Conservation (phyloP, 768 basidiomycete species). For the Leccinum rimulosum region DNA sequence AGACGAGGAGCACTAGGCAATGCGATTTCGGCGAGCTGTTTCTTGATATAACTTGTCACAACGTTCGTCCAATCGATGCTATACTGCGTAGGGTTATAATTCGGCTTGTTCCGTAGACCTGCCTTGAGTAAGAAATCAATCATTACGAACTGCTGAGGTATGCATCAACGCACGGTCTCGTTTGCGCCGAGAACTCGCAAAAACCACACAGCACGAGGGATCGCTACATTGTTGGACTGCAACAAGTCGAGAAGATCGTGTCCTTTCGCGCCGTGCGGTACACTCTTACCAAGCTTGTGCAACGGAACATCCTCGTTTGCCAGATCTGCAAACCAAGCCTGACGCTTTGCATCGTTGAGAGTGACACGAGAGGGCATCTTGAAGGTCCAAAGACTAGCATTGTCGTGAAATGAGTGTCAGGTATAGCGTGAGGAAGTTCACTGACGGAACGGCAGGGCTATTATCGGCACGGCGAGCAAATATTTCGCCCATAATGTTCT, state of each 20-base stretch:
- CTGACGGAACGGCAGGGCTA: slow-evolving; percentile 63
- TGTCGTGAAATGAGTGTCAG: background rate
- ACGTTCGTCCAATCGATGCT: slow-evolving; percentile 84
- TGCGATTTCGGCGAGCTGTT: slow-evolving; percentile 74
- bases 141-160: background rate
- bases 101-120: slow-evolving; percentile 71
- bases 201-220: slow-evolving; percentile 85
- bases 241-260: slow-evolving; percentile 79
- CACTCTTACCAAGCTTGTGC: slow-evolving; percentile 77
- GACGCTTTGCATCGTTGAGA: slow-evolving; percentile 73
- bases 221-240: slow-evolving; percentile 72
- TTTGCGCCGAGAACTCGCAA: slow-evolving; percentile 84
- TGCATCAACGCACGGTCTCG: slow-evolving; percentile 58
- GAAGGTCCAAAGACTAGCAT: slow-evolving; percentile 55
- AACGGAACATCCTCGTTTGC: slow-evolving; percentile 80
- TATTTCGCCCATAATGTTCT: slow-evolving; percentile 75
- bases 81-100: slow-evolving; percentile 81
- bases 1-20: slow-evolving; percentile 76
- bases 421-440: slow-evolving; percentile 1
- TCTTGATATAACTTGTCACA: slow-evolving; percentile 78
- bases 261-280: slow-evolving; percentile 85
- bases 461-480: slow-evolving; percentile 60
- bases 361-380: slow-evolving; percentile 83
- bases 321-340: slow-evolving; percentile 80
- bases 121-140: slow-evolving; percentile 41